A percentile compares a stretch with the other conserved stretches of the same genome.
Conservation (phyloP, 495 filamentous ascomycete genomes). For the Cairneyella variabilis region DNA sequence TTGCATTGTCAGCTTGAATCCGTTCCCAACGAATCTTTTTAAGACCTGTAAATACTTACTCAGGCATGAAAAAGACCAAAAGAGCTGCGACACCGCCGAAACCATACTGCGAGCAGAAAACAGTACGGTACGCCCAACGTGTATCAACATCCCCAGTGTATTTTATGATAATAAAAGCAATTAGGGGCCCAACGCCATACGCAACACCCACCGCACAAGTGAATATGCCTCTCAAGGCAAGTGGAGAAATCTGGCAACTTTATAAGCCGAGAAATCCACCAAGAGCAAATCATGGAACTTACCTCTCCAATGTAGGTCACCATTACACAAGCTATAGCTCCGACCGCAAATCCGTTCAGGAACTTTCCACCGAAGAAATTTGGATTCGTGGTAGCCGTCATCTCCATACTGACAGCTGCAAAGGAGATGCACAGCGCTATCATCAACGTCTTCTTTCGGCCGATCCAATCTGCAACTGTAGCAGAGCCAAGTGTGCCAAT, state of each 20-base stretch:
- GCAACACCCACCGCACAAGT: conserved; percentile 25
- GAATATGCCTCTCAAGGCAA: conserved; percentile 28
- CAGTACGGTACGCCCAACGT: conserved; percentile 32
- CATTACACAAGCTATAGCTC: conserved; percentile 23
- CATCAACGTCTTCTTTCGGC: conserved; percentile 14
- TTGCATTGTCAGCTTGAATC: no score
- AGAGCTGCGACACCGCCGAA: conserved; percentile 22
- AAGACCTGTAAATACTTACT: no score
- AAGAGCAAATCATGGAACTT: no score
- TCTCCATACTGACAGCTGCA: conserved; percentile 27
- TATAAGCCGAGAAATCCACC: no score
- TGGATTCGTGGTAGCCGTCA: conserved; percentile 27
- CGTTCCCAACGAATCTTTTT: no score
- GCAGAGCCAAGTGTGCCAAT: conserved; percentile 14
- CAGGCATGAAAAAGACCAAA: conserved; percentile 21
- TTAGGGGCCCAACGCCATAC: conserved; percentile 27
- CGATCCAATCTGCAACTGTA: conserved; percentile 14
- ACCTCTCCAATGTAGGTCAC: conserved; percentile 30
- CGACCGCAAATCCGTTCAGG: conserved; percentile 29
- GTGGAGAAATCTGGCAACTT: no score
- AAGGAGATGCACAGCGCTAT: conserved; percentile 24
- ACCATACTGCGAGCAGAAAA: conserved; percentile 30
- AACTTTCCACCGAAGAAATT: conserved; percentile 33
- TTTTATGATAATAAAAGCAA: conserved; percentile 28
- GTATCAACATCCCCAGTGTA: conserved; percentile 21